These are phyloP conservation scores for Sporothrix pallida DNA, from an alignment of 2,329 filamentous ascomycete species.

Conservation along the genomic window DNA sequence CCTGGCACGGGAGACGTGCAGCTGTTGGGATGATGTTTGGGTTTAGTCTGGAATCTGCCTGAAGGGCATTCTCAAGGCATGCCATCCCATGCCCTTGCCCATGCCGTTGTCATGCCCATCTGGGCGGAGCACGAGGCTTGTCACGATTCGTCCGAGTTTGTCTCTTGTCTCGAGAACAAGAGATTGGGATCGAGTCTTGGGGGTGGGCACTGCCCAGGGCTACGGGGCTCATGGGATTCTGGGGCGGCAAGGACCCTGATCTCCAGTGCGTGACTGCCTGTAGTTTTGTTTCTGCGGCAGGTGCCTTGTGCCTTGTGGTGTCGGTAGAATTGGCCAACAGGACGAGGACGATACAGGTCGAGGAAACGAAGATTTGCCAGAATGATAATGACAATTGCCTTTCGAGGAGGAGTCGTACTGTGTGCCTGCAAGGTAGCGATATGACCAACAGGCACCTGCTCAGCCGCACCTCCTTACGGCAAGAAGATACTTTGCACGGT, in stretches of 20 bases:
- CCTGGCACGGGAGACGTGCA: not conserved
- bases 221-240: not conserved
- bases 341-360: too few relatives aligned
- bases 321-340: too few relatives aligned
- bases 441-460: not conserved
- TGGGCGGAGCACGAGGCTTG: not conserved
- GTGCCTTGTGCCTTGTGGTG: not conserved
- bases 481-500: not conserved
- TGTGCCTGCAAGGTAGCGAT: not conserved
- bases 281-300: not conserved
- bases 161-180: not conserved
- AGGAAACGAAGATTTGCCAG: too few relatives aligned
- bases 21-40: not conserved
- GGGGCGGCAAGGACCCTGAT: conserved; percentile 27
- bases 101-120: too few relatives aligned
- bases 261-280: conserved; percentile 3
- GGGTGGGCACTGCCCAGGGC: not conserved
- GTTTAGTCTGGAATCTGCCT: conserved; percentile 15
- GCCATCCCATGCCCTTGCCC: not conserved
- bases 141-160: not conserved
- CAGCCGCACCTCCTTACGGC: not conserved
- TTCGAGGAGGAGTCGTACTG: not conserved
- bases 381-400: not conserved
- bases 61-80: not conserved
- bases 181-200: not conserved